phyloP scores from a whole-genome alignment of 331 rosid species.

The Pyracantha coccinea region DNA sequence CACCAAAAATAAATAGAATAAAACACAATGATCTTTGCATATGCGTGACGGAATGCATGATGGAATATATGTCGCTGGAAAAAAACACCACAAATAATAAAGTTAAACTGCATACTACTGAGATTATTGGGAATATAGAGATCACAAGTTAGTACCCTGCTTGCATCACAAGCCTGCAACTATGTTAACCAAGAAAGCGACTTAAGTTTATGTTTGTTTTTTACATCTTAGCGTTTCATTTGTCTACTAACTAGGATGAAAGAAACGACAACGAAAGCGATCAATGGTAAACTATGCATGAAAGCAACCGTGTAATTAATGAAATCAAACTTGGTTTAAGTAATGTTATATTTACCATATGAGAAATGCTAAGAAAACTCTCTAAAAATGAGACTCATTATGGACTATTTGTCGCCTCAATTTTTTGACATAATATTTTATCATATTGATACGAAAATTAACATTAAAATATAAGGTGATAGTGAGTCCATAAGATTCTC shows the following conservation, averaged over 20 bases:
- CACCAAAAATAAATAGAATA: not conserved
- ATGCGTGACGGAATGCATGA: not conserved
- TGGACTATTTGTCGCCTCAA: rapidly evolving
- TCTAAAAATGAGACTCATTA: no score
- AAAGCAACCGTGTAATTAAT: not conserved
- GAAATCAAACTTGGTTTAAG: not conserved
- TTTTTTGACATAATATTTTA: no score
- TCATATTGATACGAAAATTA: no score
- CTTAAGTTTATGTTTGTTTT: not conserved
- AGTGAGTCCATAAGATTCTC: no score
- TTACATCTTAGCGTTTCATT: not conserved
- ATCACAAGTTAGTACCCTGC: not conserved
- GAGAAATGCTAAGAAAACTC: no score
- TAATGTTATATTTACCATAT: not conserved
- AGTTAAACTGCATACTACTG: not conserved
- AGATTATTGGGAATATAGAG: not conserved
- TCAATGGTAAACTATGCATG: not conserved
- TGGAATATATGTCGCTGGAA: not conserved
- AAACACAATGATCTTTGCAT: not conserved
- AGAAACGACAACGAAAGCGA: not conserved
- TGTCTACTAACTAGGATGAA: not conserved
- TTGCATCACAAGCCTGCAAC: not conserved
- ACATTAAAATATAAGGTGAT: no score
- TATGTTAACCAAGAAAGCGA: not conserved
- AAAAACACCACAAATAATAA: not conserved